These are phyloP conservation scores for Platanus orientalis DNA, from an alignment of 164 flowering plant genomes.

Conservation along the genomic window DNA sequence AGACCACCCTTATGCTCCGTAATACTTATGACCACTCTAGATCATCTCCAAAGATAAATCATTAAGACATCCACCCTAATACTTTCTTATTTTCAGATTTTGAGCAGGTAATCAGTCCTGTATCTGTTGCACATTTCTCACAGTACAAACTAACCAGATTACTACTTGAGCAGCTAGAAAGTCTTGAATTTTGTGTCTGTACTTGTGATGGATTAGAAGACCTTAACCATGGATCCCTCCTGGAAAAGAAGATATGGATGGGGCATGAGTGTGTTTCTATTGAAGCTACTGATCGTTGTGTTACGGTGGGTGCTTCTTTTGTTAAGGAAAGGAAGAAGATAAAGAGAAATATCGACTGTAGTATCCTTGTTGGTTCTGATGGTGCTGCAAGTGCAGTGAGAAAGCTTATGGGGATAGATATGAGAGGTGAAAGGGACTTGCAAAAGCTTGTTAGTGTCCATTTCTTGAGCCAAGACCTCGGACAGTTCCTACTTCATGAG, in stretches of 20 bases:
- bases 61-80: slow-evolving; percentile 3
- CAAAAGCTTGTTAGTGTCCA: slow-evolving; percentile 92
- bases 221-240: slow-evolving; percentile 10
- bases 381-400: slow-evolving; percentile 93
- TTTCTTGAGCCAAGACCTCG: slow-evolving; percentile 75
- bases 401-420: slow-evolving; percentile 54
- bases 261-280: slow-evolving; percentile 78
- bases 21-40: not conserved
- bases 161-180: slow-evolving; percentile 56
- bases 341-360: slow-evolving; percentile 50
- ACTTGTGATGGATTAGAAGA: slow-evolving; percentile 24
- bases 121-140: slow-evolving; percentile 92
- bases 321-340: slow-evolving; percentile 38
- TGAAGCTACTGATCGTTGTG: slow-evolving; percentile 35
- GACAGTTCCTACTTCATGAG: slow-evolving; percentile 60
- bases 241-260: slow-evolving; percentile 55
- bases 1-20: too few relatives aligned
- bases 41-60: not conserved
- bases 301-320: slow-evolving; percentile 51
- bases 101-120: slow-evolving; percentile 71
- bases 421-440: slow-evolving; percentile 78
- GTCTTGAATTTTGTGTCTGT: slow-evolving; percentile 39
- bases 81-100: slow-evolving; percentile 54
- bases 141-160: slow-evolving; percentile 69
- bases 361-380: slow-evolving; percentile 77